Evolutionary conservation across 2,329 filamentous ascomycete species (phyloP).

Genomic region (Pyrenophora tritici-repentis): DNA sequence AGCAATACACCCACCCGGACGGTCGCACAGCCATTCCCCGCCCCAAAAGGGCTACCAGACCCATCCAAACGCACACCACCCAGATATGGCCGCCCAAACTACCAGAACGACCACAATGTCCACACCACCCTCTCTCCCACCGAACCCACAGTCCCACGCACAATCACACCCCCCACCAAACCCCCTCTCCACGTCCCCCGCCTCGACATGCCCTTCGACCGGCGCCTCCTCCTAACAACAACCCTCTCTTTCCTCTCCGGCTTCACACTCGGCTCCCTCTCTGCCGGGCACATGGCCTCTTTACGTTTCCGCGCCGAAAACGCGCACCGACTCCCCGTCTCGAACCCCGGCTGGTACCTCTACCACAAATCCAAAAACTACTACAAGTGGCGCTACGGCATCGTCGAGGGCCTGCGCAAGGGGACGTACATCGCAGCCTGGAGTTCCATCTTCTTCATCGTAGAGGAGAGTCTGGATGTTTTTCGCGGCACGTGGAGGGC

Average conservation of each 20-base stretch:
- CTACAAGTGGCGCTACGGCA: constrained; percentile 74
- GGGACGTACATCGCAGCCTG: constrained; percentile 72
- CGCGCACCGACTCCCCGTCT: constrained; percentile 85
- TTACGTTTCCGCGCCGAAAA: constrained; percentile 94
- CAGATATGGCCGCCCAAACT: constrained; percentile 6
- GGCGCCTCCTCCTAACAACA: constrained; percentile 69
- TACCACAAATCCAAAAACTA: constrained; percentile 99
- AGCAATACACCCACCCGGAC: neutral
- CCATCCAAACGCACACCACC: neutral
- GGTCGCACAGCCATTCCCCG: neutral
- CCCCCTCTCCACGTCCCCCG: constrained; percentile 32
- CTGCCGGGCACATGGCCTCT: constrained; percentile 74
- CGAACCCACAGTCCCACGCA: neutral
- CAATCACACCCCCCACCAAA: neutral
- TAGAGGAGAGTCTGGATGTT: constrained; percentile 85
- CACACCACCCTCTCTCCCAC: neutral
- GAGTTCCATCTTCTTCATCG: constrained; percentile 74
- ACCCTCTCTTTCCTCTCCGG: constrained; percentile 70
- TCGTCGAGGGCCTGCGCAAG: constrained; percentile 78
- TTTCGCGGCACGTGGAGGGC: constrained; percentile 55
- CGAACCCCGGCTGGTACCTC: constrained; percentile 90
- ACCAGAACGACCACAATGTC: neutral
- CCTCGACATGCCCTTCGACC: constrained; percentile 66
- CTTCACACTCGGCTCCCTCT: constrained; percentile 69
- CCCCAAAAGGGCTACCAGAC: neutral